phyloP scores from a whole-genome alignment of 441 rosid genomes.

The Croton laevigatus region DNA sequence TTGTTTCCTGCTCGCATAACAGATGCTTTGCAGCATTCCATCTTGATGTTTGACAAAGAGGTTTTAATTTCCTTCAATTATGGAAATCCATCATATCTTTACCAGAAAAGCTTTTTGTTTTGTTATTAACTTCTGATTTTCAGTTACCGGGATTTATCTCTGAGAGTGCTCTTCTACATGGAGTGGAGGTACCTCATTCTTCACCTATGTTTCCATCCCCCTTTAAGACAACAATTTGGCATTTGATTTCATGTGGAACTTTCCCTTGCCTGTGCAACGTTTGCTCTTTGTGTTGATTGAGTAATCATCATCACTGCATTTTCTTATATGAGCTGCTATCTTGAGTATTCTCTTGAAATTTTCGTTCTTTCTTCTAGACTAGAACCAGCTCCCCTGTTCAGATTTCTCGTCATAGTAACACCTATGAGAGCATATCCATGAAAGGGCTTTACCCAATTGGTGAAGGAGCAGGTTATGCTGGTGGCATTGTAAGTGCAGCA shows the following conservation, averaged over 20 bases:
- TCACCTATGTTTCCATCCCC: background rate
- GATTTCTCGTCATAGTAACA: slow-evolving; percentile 61
- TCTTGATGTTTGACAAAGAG: slow-evolving; percentile 77
- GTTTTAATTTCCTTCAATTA: slow-evolving; percentile 27
- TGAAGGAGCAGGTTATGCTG: slow-evolving; percentile 99
- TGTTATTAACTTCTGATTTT: slow-evolving; percentile 24
- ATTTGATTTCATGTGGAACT: slow-evolving; percentile 13
- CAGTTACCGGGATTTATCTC: slow-evolving; percentile 93
- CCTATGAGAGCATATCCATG: slow-evolving; percentile 69
- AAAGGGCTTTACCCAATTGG: slow-evolving; percentile 89
- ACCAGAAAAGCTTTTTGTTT: slow-evolving; percentile 7
- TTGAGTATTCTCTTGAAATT: slow-evolving; percentile 1
- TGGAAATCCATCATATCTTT: background rate
- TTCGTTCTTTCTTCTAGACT: slow-evolving; percentile 45
- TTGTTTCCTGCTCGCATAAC: slow-evolving; percentile 68
- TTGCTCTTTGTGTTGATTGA: background rate
- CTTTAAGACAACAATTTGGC: background rate
- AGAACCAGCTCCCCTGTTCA: slow-evolving; percentile 89
- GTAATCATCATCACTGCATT: background rate
- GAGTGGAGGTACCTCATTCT: slow-evolving; percentile 67
- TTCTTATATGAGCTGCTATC: slow-evolving; percentile 3
- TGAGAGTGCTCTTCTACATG: slow-evolving; percentile 84
- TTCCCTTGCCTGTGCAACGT: background rate
- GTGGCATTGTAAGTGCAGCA: slow-evolving; percentile 97
- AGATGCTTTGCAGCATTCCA: slow-evolving; percentile 65